Base-by-base conservation (phyloP, 306 rosid species). In the Mucuna pruriens region DNA sequence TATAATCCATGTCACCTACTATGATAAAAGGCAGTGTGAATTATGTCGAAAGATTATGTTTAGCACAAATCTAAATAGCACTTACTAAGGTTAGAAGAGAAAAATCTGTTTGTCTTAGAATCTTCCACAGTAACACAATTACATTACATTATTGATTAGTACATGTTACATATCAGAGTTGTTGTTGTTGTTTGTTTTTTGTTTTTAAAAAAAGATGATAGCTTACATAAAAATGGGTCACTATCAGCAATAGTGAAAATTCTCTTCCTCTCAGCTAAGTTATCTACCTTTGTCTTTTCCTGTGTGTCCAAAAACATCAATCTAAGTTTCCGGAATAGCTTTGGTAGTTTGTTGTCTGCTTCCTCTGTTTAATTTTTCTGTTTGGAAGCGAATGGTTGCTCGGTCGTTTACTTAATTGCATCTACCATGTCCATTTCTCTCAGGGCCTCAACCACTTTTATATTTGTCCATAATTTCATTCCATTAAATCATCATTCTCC, bases 321-420 rank as follows among this genome's bases (percentile, higher is more conserved):
- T 23, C 49, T 11, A 79, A 66, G 49, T 66, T 79, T 26, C 23
- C 20, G 16, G 44, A 83, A 61, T 77, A 60, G 68, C 48, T 65
- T 64, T 55, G 77, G 81, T 79, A 55, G 83, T 78, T 84, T 78
- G 66, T 40, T 78, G 83, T 84, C 67, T 46, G 33, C 10, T 79
- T 78, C 34, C 49, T 49, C 55, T 23, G 65, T 16, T 78, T 72
- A 44, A 13, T 44, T 62, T 26, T 38, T 75, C 38, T 29, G 2
- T 48, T n/a, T 38, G 42, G 82, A 74, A 75, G 67, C 48, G 17
- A 38, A 68, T 1, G 74, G 81, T 74, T 48, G 75, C 20, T 71
- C 36, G 39, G 67, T 76, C 16, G 66, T 34, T 69, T 40, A 66
- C 71, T 81, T 75, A 71, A 46, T 62, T 22, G 55, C 57, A 76